Conservation (phyloP, 352 stramenopile genomes). For the Globisporangium spiculum region DNA sequence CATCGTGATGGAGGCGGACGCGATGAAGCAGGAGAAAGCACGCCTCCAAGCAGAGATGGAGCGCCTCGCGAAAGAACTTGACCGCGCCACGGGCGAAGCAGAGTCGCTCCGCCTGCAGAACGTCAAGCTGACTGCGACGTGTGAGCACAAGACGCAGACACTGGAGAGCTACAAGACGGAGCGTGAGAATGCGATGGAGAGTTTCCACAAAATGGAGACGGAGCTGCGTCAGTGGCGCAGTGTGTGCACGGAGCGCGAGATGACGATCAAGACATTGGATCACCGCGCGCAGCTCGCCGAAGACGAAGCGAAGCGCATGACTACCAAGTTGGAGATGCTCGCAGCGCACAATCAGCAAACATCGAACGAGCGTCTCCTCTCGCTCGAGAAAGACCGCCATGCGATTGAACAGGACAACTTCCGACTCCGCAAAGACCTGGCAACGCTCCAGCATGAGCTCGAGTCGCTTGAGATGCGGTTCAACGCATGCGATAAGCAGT, state of each 20-base stretch:
- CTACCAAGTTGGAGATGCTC: conserved; percentile 38
- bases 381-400: conserved; percentile 51
- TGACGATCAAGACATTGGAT: conserved; percentile 40
- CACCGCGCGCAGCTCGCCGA: conserved; percentile 41
- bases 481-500: conserved; percentile 32
- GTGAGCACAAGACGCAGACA: conserved; percentile 51
- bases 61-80: conserved; percentile 41
- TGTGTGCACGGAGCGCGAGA: conserved; percentile 35
- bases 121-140: conserved; percentile 46
- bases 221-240: conserved; percentile 46
- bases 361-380: conserved; percentile 51
- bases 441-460: conserved; percentile 45
- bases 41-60: conserved; percentile 52
- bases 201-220: conserved; percentile 41
- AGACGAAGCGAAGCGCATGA: conserved; percentile 34
- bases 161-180: conserved; percentile 48
- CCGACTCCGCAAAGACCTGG: conserved; percentile 39
- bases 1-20: conserved; percentile 43
- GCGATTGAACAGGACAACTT: conserved; percentile 56
- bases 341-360: conserved; percentile 40
- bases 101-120: conserved; percentile 52
- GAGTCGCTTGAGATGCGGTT: conserved; percentile 49
- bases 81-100: conserved; percentile 37
- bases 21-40: conserved; percentile 42
- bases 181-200: conserved; percentile 37